A percentile compares a stretch with the other conserved stretches of the same genome.
Conservation (phyloP, 1,139 yeast genomes). For the Scheffersomyces insectosa region DNA sequence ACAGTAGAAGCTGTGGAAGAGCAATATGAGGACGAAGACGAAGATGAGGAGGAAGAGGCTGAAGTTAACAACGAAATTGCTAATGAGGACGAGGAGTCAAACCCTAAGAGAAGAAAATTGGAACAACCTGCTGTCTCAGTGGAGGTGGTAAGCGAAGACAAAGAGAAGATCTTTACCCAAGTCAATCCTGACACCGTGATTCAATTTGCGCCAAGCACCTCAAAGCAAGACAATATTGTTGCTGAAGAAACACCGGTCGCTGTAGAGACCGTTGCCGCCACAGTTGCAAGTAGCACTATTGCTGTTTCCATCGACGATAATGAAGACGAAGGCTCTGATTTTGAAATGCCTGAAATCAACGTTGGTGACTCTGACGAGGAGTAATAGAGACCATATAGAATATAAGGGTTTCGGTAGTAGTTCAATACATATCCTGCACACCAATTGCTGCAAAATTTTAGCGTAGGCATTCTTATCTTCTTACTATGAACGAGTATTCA, state of each 20-base stretch:
- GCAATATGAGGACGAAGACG: slow-evolving; percentile 18
- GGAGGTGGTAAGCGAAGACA: slow-evolving; percentile 10
- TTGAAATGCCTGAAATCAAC: slow-evolving; percentile 59
- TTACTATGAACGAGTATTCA: too few species aligned
- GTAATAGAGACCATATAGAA: slow-evolving; percentile 1
- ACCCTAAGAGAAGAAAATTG: not conserved
- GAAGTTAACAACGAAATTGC: slow-evolving; percentile 1
- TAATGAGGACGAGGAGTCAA: slow-evolving; percentile 6
- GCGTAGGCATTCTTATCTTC: too few species aligned
- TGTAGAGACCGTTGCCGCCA: not conserved
- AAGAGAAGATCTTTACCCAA: slow-evolving; percentile 6
- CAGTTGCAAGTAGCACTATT: not conserved
- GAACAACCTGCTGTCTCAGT: not conserved
- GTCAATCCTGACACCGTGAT: slow-evolving; percentile 7
- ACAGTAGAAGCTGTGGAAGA: slow-evolving; percentile 12
- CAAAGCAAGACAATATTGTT: not conserved
- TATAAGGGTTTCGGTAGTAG: too few species aligned
- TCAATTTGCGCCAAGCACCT: slow-evolving; percentile 6
- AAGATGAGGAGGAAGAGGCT: slow-evolving; percentile 18
- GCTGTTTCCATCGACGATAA: slow-evolving; percentile 24
- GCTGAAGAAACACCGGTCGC: not conserved
- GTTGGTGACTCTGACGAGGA: slow-evolving; percentile 34
- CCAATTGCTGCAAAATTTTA: too few species aligned
- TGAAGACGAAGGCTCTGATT: slow-evolving; percentile 44
- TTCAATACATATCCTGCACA: too few species aligned